A percentile compares a stretch with the other conserved stretches of the same genome.
phyloP scores from a whole-genome alignment of 805 yeast species.

The Saturnispora silvae region DNA sequence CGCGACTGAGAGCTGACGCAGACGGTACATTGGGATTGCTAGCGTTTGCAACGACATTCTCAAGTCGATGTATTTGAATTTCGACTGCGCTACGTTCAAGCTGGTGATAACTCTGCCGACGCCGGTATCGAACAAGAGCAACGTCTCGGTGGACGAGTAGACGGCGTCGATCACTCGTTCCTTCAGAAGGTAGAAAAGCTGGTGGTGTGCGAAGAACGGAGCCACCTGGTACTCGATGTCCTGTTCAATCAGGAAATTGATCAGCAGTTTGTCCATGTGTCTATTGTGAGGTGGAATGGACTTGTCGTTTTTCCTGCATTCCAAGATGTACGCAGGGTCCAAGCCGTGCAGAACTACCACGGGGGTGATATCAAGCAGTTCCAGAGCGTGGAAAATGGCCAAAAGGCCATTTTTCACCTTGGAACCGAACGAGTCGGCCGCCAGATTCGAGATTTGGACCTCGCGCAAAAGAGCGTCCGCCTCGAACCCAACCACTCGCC shows the following conservation, averaged over 20 bases:
- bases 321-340: constrained; percentile 27
- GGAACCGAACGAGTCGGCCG: no score
- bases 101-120: constrained; percentile 26
- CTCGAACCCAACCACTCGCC: no score
- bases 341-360: constrained; percentile 74
- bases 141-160: constrained; percentile 47
- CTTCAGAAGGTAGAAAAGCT: constrained; percentile 60
- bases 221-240: constrained; percentile 62
- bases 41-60: constrained; percentile 20
- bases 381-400: no score
- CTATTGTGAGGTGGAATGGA: constrained; percentile 35
- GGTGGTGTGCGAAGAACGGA: constrained; percentile 75
- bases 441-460: no score
- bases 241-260: constrained; percentile 43
- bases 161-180: constrained; percentile 56
- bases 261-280: constrained; percentile 45
- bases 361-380: constrained; percentile 51
- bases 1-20: neutral
- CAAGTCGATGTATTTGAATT: constrained; percentile 58
- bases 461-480: no score
- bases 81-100: constrained; percentile 55
- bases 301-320: constrained; percentile 27
- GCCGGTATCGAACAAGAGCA: neutral
- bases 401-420: no score
- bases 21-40: neutral